Evolutionary conservation across 108 stramenopile genomes (phyloP).

Genomic region (Ochromonas danica): DNA sequence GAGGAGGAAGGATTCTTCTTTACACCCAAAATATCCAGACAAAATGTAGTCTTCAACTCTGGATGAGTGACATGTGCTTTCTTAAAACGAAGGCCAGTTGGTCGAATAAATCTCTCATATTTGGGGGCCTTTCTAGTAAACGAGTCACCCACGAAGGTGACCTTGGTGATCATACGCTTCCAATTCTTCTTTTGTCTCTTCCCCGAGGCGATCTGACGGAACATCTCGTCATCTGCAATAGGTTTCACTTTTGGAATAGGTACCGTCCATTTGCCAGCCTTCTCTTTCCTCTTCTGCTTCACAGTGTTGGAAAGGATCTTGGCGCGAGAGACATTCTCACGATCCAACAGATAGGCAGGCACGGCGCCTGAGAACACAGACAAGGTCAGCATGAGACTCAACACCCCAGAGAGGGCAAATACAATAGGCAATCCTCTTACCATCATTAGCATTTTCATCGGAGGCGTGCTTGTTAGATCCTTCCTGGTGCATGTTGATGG

Average conservation of each 20-base stretch:
- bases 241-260: slow-evolving; percentile 97
- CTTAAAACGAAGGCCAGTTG: slow-evolving; percentile 92
- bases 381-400: neutral
- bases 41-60: slow-evolving; percentile 96
- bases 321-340: slow-evolving; percentile 93
- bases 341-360: slow-evolving; percentile 88
- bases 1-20: slow-evolving; percentile 94
- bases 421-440: neutral
- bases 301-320: slow-evolving; percentile 97
- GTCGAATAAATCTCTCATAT: slow-evolving; percentile 98
- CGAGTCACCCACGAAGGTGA: slow-evolving; percentile 92
- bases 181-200: slow-evolving; percentile 73
- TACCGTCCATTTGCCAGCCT: slow-evolving; percentile 99
- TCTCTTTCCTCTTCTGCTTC: slow-evolving; percentile 99
- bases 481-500: slow-evolving; percentile 96
- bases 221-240: slow-evolving; percentile 99
- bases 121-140: slow-evolving; percentile 98
- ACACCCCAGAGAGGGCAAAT: neutral
- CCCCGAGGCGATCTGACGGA: slow-evolving; percentile 86
- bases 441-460: slow-evolving; percentile 69
- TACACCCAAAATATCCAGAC: slow-evolving; percentile 94
- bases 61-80: slow-evolving; percentile 99
- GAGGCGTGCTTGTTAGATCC: slow-evolving; percentile 89
- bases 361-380: slow-evolving; percentile 24
- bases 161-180: slow-evolving; percentile 98